Base-by-base conservation (phyloP, 2,329 filamentous ascomycete genomes). In the Pseudocercospora cruenta region DNA sequence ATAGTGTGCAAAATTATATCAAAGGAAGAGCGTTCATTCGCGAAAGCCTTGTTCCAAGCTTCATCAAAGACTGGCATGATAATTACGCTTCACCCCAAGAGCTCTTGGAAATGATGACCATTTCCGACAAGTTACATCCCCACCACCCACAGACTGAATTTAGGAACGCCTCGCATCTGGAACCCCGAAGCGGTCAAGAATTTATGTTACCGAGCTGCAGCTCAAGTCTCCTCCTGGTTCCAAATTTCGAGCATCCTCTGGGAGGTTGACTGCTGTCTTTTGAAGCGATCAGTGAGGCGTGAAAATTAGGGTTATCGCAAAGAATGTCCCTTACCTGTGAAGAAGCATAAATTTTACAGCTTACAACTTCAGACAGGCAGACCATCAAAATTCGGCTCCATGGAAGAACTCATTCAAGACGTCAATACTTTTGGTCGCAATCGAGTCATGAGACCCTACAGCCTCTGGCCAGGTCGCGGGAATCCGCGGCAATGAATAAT, bases 1-100 rank as follows among this genome's bases (percentile, higher is more conserved):
- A 39, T 58, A 39, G 19, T 58, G n/a, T 58, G 55, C 55, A 58
- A 53, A 53, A 22, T 43, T 43, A 43, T 31, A 36, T 12, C 7
- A 55, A 55, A 31, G 22, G 55, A 12, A 19, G 55, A 33, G 55
- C 55, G 55, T 36, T 55, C 24, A 55, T 31, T 31, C 51, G 55
- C 55, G 28, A 31, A 43, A 58, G 55, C 55, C 55, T 58, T 58
- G n/a, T 14, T 21, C 45, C 45, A 51, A 21, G 45, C 45, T 36
- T 36, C 3, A 16, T 36, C 12, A 36, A 14, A 36, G 33, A 36
- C 39, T 43, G 39, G 39, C 39, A n/a, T n/a, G 14, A 43, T 43
- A 19, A 43, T 39, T 26, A 26, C 24, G 36, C 36, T 39, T 39
- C 36, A 39, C 12, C 14, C 14, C 36, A 4, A 39, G 5, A 39